Conservation (phyloP, 2,329 filamentous ascomycete genomes). For the Stenocarpella maydis region DNA sequence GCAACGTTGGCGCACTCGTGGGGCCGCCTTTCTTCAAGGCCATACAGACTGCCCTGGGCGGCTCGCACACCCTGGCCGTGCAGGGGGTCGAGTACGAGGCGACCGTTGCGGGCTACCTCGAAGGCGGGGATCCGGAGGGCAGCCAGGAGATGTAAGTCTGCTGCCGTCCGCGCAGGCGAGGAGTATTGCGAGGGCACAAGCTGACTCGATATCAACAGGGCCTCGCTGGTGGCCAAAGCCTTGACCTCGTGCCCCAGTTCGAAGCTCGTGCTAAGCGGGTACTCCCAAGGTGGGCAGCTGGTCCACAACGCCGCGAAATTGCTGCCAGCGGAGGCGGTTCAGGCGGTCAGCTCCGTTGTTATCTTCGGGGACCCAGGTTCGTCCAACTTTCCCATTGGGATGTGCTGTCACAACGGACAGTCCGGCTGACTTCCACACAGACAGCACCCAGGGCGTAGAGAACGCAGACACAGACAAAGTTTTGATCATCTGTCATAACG, state of each 20-base stretch:
- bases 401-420: not conserved
- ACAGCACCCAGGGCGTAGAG: constrained; percentile 35
- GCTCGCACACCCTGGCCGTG: constrained; percentile 35
- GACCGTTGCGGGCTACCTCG: constrained; percentile 37
- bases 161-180: too few species aligned
- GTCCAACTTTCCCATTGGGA: not conserved
- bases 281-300: constrained; percentile 44
- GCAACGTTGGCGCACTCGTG: constrained; percentile 41
- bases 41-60: constrained; percentile 33
- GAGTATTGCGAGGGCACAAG: not conserved
- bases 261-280: constrained; percentile 52
- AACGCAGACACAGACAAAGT: constrained; percentile 34
- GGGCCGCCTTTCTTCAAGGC: constrained; percentile 41
- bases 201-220: constrained; percentile 41
- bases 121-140: constrained; percentile 39
- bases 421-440: constrained; percentile 16
- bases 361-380: constrained; percentile 43
- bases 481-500: constrained; percentile 38
- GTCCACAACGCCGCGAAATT: constrained; percentile 41
- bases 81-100: constrained; percentile 43
- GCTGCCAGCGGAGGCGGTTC: constrained; percentile 35
- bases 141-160: constrained; percentile 32
- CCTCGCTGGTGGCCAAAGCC: constrained; percentile 41
- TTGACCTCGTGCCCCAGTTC: constrained; percentile 49
- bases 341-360: constrained; percentile 40